Base-by-base conservation (phyloP, 352 stramenopile species). In the Phytophthora agathidicida region DNA sequence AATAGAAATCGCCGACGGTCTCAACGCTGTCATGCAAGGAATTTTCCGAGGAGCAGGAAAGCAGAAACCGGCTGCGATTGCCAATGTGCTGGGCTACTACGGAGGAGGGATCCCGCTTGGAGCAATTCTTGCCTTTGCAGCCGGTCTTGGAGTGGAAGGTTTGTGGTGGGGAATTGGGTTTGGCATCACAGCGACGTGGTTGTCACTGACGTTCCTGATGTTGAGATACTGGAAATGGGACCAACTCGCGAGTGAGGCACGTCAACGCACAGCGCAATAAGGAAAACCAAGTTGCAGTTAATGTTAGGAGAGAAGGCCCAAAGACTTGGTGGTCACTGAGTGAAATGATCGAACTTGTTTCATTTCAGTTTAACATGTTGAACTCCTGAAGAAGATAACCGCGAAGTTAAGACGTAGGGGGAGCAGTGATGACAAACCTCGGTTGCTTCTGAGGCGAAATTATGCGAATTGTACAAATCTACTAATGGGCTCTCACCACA, bases 31-130 rank as follows among this genome's bases (percentile, higher is more conserved):
- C 43, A 70, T 75, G 24, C 76, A 90, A 39, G 77, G 76, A 13
- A 72, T 90, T 36, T 85, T 90, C 55, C 75, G 80, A 6, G 77
- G 68, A 46, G 76, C 71, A 30, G 84, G 84, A 2, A 60, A 72
- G 19, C 84, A 91, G 32, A 69, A 64, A 1, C 55, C 78, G 10
- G 68, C 68, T 0, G 74, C 79, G 1, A 48, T 71, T 17, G 64
- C 78, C 1, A 89, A 89, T 42, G 73, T 86, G 3, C 55, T 85
- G 16, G 80, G 76, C 1, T 93, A 89, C 51, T 94, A 91, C 47
- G 59, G 68, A 3, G 71, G 86, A 0, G 83, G 86, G 5, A 71
- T 95, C 16, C 75, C 86, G 1, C 8, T 90, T 0, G 80, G 63
- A 0, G 71, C 78, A 3, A 23, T 84, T 6, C 58, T 92, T 0